Evolutionary conservation across 805 yeast genomes (phyloP).

Genomic region (Candida michaelii): DNA sequence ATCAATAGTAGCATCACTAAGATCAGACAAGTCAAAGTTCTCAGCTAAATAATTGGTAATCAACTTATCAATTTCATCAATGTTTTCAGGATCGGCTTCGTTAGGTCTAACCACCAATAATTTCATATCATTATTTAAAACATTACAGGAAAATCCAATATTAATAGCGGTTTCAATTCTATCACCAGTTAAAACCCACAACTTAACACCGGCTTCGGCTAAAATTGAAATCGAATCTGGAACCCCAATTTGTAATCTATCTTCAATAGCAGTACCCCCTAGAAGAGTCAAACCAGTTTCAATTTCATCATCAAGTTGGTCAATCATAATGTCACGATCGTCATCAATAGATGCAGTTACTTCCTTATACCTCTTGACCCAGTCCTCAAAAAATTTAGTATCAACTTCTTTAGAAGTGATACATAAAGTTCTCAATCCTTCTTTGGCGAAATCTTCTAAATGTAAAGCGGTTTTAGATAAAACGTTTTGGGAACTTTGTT

Average conservation of each 20-base stretch:
- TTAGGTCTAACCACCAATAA: conserved; percentile 60
- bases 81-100: conserved; percentile 52
- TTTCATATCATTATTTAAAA: conserved; percentile 67
- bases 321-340: conserved; percentile 59
- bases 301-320: conserved; percentile 53
- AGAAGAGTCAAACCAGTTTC: conserved; percentile 57
- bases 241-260: conserved; percentile 74
- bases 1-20: conserved; percentile 28
- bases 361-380: conserved; percentile 57
- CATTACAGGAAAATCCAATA: conserved; percentile 77
- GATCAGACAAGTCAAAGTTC: conserved; percentile 44
- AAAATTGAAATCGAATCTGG: conserved; percentile 69
- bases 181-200: conserved; percentile 85
- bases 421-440: conserved; percentile 77
- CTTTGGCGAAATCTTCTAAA: conserved; percentile 68
- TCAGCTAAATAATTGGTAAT: conserved; percentile 49
- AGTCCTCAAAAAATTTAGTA: conserved; percentile 44
- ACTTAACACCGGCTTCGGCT: conserved; percentile 70
- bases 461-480: conserved; percentile 59
- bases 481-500: conserved; percentile 41
- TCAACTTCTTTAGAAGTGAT: conserved; percentile 58
- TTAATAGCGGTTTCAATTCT: conserved; percentile 81
- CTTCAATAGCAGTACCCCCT: conserved; percentile 85
- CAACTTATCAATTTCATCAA: conserved; percentile 32
- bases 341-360: conserved; percentile 56